Evolutionary conservation across 768 basidiomycete genomes (phyloP).

Genomic region (Aureoboletus auriporus): DNA sequence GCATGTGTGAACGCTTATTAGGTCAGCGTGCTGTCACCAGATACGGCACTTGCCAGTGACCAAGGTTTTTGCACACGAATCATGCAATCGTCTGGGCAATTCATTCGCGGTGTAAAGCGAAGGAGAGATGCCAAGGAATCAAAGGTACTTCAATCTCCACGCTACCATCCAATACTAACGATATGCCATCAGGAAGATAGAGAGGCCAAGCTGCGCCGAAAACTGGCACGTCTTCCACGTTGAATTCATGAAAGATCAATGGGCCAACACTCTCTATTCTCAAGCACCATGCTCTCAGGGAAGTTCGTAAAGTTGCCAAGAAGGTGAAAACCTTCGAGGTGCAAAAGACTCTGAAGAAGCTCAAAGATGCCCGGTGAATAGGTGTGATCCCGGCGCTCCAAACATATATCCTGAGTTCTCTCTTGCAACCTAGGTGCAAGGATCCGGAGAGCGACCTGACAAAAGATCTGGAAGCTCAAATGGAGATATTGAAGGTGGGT

Average conservation of each 20-base stretch:
- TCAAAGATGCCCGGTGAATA: slow-evolving; percentile 63
- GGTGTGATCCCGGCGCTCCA: background rate
- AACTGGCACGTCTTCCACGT: slow-evolving; percentile 45
- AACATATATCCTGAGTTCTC: background rate
- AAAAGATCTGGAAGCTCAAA: slow-evolving; percentile 52
- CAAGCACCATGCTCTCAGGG: slow-evolving; percentile 74
- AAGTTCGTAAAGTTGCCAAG: slow-evolving; percentile 72
- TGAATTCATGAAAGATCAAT: slow-evolving; percentile 5
- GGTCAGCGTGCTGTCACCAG: no score
- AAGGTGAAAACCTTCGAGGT: slow-evolving; percentile 79
- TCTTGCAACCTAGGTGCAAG: slow-evolving; percentile 29
- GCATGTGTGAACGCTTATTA: no score
- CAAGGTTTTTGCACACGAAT: no score
- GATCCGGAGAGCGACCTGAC: slow-evolving; percentile 37
- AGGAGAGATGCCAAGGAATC: slow-evolving; percentile 39
- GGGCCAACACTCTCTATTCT: slow-evolving; percentile 11
- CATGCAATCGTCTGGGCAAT: slow-evolving; percentile 9
- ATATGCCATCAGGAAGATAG: slow-evolving; percentile 34
- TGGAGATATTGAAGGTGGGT: slow-evolving; percentile 63
- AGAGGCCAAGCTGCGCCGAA: slow-evolving; percentile 43
- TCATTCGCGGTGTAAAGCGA: slow-evolving; percentile 37
- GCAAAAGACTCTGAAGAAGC: slow-evolving; percentile 77
- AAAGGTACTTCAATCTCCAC: slow-evolving; percentile 10
- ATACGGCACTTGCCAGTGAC: no score
- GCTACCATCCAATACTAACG: background rate